These are phyloP conservation scores for Uronychia binucleata DNA, from an alignment of 73 alveolate genomes.

Conservation along the genomic window DNA sequence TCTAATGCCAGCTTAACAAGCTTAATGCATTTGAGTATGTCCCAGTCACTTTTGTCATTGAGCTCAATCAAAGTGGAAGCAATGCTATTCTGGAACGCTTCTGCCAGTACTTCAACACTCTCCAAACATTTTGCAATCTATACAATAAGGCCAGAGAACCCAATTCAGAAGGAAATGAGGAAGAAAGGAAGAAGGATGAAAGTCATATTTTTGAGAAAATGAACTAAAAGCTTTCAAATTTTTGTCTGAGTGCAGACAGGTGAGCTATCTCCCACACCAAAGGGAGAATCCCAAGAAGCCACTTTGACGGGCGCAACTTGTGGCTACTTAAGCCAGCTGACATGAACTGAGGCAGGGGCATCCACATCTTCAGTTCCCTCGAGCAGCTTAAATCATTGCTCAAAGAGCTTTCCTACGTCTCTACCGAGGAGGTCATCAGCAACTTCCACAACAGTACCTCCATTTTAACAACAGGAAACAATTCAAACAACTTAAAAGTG, in stretches of 20 bases:
- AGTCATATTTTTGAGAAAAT: neutral
- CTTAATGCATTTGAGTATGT: slow-evolving; percentile 25
- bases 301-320: slow-evolving; percentile 82
- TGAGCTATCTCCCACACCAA: neutral
- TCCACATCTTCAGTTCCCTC: slow-evolving; percentile 80
- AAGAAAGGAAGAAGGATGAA: too few species aligned
- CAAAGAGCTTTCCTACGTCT: neutral
- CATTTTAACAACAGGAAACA: neutral
- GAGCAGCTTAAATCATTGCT: slow-evolving; percentile 22
- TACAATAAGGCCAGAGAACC: neutral
- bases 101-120: slow-evolving; percentile 7
- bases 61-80: slow-evolving; percentile 11
- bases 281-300: slow-evolving; percentile 47
- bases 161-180: neutral
- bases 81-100: slow-evolving; percentile 8
- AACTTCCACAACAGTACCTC: neutral
- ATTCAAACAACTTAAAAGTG: neutral
- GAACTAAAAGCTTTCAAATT: neutral
- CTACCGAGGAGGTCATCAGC: neutral
- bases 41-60: slow-evolving; percentile 28
- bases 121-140: neutral
- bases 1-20: slow-evolving; percentile 1
- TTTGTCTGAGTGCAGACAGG: neutral
- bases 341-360: slow-evolving; percentile 95
- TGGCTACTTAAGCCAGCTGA: slow-evolving; percentile 94